Conservation (phyloP, 805 yeast genomes). For the Citeromyces nyonsensis region DNA sequence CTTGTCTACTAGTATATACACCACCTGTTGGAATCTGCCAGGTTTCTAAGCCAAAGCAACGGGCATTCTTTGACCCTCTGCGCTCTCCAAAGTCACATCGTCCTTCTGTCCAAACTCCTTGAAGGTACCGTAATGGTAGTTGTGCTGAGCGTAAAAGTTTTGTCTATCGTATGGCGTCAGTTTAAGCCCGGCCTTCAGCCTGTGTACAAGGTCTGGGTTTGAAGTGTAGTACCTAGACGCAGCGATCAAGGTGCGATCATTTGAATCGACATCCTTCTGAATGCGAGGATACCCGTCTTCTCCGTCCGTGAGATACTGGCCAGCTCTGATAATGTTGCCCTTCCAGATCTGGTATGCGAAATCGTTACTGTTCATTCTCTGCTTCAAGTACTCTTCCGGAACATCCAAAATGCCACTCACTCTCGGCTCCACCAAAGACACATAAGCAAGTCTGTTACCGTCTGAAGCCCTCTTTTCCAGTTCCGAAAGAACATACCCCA, state of each 20-base stretch:
- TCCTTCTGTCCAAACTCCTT: constrained; percentile 8
- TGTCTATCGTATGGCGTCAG: constrained; percentile 22
- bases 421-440: constrained; percentile 16
- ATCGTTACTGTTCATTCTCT: constrained; percentile 9
- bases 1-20: no score
- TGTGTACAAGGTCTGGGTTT: constrained; percentile 25
- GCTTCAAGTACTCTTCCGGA: constrained; percentile 6
- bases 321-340: constrained; percentile 13
- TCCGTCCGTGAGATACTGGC: constrained; percentile 5
- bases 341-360: constrained; percentile 17
- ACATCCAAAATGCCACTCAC: constrained; percentile 5
- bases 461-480: constrained; percentile 19
- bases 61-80: background rate
- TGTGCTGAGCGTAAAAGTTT: constrained; percentile 18
- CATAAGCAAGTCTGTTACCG: constrained; percentile 11
- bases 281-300: constrained; percentile 10
- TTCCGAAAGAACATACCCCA: constrained; percentile 21
- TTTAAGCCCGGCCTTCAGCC: constrained; percentile 18
- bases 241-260: constrained; percentile 27
- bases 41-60: background rate
- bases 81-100: constrained; percentile 3
- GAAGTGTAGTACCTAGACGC: constrained; percentile 21
- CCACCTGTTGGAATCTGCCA: no score
- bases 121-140: constrained; percentile 18
- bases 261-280: constrained; percentile 9